Base-by-base conservation (phyloP, 192 early-diverging fungal genomes). In the Dimargaris cristalligena region DNA sequence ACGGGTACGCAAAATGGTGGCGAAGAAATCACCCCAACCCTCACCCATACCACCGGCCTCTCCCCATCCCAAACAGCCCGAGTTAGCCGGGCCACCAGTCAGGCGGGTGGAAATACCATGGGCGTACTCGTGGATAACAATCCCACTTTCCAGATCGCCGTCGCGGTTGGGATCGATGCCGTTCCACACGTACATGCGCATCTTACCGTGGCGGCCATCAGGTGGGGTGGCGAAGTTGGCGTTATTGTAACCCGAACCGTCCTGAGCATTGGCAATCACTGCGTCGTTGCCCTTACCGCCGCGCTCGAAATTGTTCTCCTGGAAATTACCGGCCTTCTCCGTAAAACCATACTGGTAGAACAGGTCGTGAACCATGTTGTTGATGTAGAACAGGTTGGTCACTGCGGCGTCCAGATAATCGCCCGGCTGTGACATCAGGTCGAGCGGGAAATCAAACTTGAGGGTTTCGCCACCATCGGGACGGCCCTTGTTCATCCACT, bases 171-270 rank as follows among this genome's bases (percentile, higher is more conserved):
- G 84, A 0, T 65, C 60, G 3, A 82, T 81, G 22, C 72, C 65
- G 58, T 89, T 84, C 93, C 93, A 97, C 2, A 89, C 78, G 58
- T 90, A 95, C 93, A 97, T 97, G 51, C 90, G 81, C 93, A 97
- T 97, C 62, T 84, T 76, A 31, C 83, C 83, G 57, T 79, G 78
- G 67, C 88, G 79, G 57, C 93, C 93, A 75, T 96, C 93, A 0
- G 89, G 90, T 23, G 91, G 91, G 30, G 94, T 93, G 10, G 89
- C 89, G 79, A 97, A 97, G 67, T 92, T 92, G 59, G 93, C 93
- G 75, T 92, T 93, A 67, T 92, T 88, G 59, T 78, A 81, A 47
- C 91, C 94, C 35, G 82, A 82, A 6, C 89, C 88, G 71, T 94
- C 90, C 68, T 97, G 94, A 11, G 87, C 90, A 66, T 87, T 86